Evolutionary conservation across 176 grass and related monocot genomes (phyloP), one percentile per base, ranked within the genome.

Genomic region (Coix lacrymajobi): DNA sequence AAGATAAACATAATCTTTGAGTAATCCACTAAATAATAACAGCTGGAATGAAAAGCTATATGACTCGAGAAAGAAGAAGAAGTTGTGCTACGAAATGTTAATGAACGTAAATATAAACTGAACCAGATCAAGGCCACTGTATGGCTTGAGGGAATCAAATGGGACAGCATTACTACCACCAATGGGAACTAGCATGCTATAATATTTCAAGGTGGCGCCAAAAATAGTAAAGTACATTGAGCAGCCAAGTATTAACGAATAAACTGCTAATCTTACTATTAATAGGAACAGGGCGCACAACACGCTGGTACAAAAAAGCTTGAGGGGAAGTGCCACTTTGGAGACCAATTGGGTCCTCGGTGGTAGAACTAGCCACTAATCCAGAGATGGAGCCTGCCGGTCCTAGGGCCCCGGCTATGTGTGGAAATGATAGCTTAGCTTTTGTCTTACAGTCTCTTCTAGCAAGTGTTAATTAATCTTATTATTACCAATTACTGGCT

Each of bases 1-100:
- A 81, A 38, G 79, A 77, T 54, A 37, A 88, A 79, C 8, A 80
- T 19, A 76, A 85, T 8, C 3, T 56, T 16, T 85, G 25, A 85
- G 82, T 63, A 56, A 38, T 69, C 49, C 30, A 52, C 24, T 17
- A 12, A 8, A 24, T 25, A 62, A 75, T 41, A 62, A 69, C 6
- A 33, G 61, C n/a, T 26, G 30, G 16, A 73, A 51, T 44, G 33
- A 37, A 81, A 85, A 41, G 36, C 25, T 30, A 60, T 45, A 76
- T 66, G 25, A 79, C 28, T 58, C 24, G 1, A 46, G 28, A 71
- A 13, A 71, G 9, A 66, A 11, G 40, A 65, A 73, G 45, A 24
- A 31, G 37, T 20, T 56, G 25, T 43, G 25, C 56, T 77, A 48
- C 4, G 6, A 61, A 37, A 82, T 82, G 63, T 51, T 17, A 66